A percentile compares a stretch with the other conserved stretches of the same genome.
Evolutionary conservation across 1,284 basidiomycete genomes (phyloP).

Genomic region (Rhodotorula sp.): DNA sequence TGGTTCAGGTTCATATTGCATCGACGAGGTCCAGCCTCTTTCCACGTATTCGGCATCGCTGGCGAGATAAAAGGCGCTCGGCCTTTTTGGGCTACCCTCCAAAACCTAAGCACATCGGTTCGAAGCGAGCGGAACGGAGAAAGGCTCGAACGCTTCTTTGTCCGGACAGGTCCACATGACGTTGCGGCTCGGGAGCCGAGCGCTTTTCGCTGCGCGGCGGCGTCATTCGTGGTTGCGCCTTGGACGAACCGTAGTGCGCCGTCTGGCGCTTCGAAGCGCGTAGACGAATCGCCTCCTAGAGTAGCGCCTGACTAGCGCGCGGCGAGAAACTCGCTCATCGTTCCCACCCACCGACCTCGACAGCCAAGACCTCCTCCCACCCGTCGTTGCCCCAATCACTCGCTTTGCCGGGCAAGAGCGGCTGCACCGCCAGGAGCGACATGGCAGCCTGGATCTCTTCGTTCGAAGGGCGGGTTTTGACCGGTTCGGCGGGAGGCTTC

Average conservation of each 20-base stretch:
- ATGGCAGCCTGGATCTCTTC: constrained; percentile 35
- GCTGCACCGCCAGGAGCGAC: constrained; percentile 31
- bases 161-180: no score
- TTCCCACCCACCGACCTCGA: constrained; percentile 39
- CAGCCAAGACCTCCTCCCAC: constrained; percentile 36
- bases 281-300: neutral
- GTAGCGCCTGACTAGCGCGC: neutral
- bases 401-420: constrained; percentile 32
- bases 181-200: neutral
- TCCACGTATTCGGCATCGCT: no score
- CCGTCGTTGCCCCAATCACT: constrained; percentile 25
- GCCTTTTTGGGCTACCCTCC: no score
- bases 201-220: neutral
- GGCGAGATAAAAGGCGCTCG: no score
- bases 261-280: neutral
- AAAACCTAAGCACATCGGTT: no score
- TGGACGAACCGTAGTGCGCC: neutral
- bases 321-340: neutral
- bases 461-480: constrained; percentile 18
- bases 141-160: no score
- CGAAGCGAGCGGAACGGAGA: no score
- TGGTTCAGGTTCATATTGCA: no score
- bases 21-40: no score
- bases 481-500: neutral
- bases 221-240: neutral